These are phyloP conservation scores for Herpomyces periplanetae DNA, from an alignment of 2,329 filamentous ascomycete species.

Conservation along the genomic window DNA sequence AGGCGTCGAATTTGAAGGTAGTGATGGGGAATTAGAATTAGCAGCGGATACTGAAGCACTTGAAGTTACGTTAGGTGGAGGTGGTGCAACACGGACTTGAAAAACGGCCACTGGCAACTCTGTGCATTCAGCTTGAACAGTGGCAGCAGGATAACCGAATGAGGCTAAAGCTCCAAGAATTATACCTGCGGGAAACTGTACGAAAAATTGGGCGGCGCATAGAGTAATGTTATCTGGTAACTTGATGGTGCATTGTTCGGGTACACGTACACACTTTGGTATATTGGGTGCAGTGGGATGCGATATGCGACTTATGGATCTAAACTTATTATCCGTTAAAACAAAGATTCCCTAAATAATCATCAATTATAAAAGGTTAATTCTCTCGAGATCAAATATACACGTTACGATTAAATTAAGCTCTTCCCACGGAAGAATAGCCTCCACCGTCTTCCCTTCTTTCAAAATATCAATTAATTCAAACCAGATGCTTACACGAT, in stretches of 20 bases:
- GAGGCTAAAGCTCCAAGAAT: conserved; percentile 71
- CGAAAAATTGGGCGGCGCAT: conserved; percentile 33
- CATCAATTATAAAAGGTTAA: neutral
- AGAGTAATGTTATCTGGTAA: no score
- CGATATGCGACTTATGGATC: conserved; percentile 17
- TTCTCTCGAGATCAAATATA: neutral
- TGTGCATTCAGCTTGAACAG: conserved; percentile 54
- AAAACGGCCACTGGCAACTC: conserved; percentile 68
- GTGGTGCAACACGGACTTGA: no score
- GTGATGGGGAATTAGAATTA: no score
- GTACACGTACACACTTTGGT: no score
- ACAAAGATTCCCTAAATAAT: conserved; percentile 45
- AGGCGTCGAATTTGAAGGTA: neutral
- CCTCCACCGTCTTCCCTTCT: neutral
- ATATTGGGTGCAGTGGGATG: no score
- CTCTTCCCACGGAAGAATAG: neutral
- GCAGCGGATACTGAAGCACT: no score
- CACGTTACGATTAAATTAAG: conserved; percentile 1
- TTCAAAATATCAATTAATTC: no score
- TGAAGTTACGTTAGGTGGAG: no score
- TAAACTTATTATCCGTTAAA: conserved; percentile 63
- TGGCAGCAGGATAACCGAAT: conserved; percentile 58
- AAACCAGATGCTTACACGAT: conserved; percentile 38
- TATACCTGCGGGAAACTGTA: conserved; percentile 80
- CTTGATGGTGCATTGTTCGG: no score